Percentiles rank a stretch among this genome's conserved stretches.
These are phyloP conservation scores for Tripidium arundinaceum DNA, from an alignment of 202 grass and related monocot species.

Conservation along the genomic window DNA sequence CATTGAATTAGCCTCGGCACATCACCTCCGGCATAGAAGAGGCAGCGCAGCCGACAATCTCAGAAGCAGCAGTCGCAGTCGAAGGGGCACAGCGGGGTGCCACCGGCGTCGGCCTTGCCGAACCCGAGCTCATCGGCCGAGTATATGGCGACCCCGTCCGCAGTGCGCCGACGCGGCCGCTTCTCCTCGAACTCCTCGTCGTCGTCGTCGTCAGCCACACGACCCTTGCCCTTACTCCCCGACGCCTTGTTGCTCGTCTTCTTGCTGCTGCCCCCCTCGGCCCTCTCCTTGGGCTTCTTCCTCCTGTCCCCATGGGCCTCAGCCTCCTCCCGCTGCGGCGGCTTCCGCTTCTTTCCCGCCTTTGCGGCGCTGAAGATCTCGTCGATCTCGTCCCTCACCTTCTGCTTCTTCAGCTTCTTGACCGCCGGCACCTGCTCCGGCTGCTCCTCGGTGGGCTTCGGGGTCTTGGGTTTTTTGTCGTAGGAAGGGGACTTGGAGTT, in stretches of 20 bases:
- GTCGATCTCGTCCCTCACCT: slow-evolving; percentile 58
- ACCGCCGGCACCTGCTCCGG: not conserved
- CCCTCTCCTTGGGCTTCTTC: slow-evolving; percentile 39
- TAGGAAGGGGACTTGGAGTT: slow-evolving; percentile 1
- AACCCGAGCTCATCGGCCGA: slow-evolving; percentile 72
- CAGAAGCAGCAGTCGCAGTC: slow-evolving; percentile 94
- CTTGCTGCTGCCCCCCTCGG: slow-evolving; percentile 7
- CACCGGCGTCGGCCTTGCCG: slow-evolving; percentile 59
- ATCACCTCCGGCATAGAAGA: not conserved
- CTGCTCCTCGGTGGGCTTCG: not conserved
- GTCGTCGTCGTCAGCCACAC: slow-evolving; percentile 26
- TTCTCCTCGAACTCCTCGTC: slow-evolving; percentile 31
- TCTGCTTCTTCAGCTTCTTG: slow-evolving; percentile 44
- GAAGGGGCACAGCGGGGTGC: slow-evolving; percentile 72
- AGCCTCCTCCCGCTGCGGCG: slow-evolving; percentile 6
- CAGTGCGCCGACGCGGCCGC: slow-evolving; percentile 53
- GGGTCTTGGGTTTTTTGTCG: slow-evolving; percentile 17
- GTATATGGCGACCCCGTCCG: slow-evolving; percentile 68
- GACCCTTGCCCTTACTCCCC: slow-evolving; percentile 20
- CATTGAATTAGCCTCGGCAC: not conserved
- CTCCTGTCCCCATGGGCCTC: not conserved
- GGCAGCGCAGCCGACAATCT: not conserved
- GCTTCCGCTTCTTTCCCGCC: slow-evolving; percentile 49
- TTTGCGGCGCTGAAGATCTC: slow-evolving; percentile 59
- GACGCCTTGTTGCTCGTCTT: slow-evolving; percentile 26